Evolutionary conservation across 2,329 filamentous ascomycete genomes (phyloP).

Genomic region (Alternaria novae-zelandiae): DNA sequence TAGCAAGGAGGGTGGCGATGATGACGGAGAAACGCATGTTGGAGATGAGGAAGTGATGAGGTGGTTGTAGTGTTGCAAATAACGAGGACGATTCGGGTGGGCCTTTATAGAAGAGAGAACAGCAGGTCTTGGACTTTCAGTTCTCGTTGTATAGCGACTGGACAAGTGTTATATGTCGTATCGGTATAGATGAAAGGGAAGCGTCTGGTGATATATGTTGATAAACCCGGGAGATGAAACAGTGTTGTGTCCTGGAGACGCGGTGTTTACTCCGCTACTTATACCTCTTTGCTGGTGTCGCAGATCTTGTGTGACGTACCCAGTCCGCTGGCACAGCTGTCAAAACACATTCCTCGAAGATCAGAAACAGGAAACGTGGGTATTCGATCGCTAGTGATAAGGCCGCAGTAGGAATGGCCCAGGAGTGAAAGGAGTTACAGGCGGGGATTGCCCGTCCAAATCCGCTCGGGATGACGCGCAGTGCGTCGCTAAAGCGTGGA

Average conservation of each 20-base stretch:
- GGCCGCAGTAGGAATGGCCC: background rate
- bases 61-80: background rate
- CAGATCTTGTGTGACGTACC: background rate
- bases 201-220: background rate
- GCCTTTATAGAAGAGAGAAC: background rate
- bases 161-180: background rate
- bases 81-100: background rate
- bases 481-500: conserved; percentile 5
- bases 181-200: background rate
- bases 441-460: conserved; percentile 6
- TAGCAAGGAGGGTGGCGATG: conserved; percentile 19
- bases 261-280: background rate
- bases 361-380: conserved; percentile 6
- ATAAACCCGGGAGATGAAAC: background rate
- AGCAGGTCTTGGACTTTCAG: background rate
- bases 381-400: conserved; percentile 7
- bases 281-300: background rate
- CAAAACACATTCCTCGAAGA: conserved; percentile 9
- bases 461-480: conserved; percentile 12
- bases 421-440: conserved; percentile 13
- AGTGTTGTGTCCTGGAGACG: background rate
- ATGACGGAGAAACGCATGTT: conserved; percentile 23
- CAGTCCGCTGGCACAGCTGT: background rate
- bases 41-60: background rate
- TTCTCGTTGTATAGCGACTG: background rate